A percentile compares a stretch with the other conserved stretches of the same genome.
These are phyloP conservation scores for Bryopsis sp. DNA, from an alignment of 139 green algal genomes.

Conservation along the genomic window DNA sequence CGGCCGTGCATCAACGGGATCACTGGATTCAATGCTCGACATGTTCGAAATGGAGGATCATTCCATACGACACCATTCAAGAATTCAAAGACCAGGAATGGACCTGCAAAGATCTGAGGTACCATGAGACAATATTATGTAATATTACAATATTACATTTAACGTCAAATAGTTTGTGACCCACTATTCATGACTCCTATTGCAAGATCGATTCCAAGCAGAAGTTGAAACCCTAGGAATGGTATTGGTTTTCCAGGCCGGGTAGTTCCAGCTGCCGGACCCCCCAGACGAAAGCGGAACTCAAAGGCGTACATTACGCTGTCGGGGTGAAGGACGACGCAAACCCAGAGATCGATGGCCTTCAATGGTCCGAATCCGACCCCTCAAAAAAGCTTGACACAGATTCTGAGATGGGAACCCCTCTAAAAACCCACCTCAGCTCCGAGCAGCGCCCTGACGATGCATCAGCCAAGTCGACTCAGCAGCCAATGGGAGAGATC, in stretches of 20 bases:
- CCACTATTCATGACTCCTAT: too few species aligned
- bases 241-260: slow-evolving; percentile 17
- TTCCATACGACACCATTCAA: slow-evolving; percentile 29
- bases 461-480: too few species aligned
- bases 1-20: slow-evolving; percentile 43
- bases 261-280: slow-evolving; percentile 39
- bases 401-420: background rate
- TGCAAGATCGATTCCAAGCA: too few species aligned
- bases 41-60: slow-evolving; percentile 53
- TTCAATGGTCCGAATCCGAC: background rate
- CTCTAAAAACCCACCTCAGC: background rate
- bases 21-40: slow-evolving; percentile 65
- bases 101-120: slow-evolving; percentile 18
- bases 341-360: background rate
- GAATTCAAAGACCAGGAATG: slow-evolving; percentile 13
- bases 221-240: too few species aligned
- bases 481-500: too few species aligned
- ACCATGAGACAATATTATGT: background rate
- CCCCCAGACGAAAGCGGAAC: slow-evolving; percentile 43
- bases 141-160: too few species aligned
- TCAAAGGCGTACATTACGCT: slow-evolving; percentile 42
- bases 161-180: too few species aligned
- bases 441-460: background rate
- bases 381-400: background rate
- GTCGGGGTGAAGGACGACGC: background rate